Percentiles rank a stretch among this genome's conserved stretches.
These are phyloP conservation scores for Anisodus acutangulus DNA, from an alignment of 257 asterid species.

Conservation along the genomic window DNA sequence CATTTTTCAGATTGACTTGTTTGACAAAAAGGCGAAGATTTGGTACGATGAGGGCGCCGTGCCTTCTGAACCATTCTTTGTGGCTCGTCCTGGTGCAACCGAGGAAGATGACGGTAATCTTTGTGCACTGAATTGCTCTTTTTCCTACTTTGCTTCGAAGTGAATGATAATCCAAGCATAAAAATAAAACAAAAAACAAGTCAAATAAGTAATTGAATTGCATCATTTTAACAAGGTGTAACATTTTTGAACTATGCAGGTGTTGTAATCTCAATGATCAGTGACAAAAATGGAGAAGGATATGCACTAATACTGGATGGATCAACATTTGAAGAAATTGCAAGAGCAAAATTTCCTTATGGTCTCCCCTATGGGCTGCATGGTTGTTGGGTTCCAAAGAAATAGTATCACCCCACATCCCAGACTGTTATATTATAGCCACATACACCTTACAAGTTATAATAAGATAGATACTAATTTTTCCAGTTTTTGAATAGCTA, in stretches of 20 bases:
- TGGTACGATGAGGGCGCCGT: conserved; percentile 83
- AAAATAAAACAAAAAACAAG: neutral
- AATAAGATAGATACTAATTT: neutral
- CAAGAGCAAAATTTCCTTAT: conserved; percentile 90
- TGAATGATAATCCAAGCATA: neutral
- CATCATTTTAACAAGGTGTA: neutral
- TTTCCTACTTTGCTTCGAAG: neutral
- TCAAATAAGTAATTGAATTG: neutral
- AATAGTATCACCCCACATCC: conserved; percentile 4
- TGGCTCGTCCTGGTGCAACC: conserved; percentile 81
- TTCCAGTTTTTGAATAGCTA: neutral
- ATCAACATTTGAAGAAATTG: conserved; percentile 84
- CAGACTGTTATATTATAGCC: neutral
- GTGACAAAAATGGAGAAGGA: conserved; percentile 85
- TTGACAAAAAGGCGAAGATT: conserved; percentile 79
- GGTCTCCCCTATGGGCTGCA: conserved; percentile 97
- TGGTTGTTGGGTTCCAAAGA: conserved; percentile 94
- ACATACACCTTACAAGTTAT: neutral
- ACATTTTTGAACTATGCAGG: conserved; percentile 49
- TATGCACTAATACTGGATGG: conserved; percentile 85
- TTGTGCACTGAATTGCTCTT: neutral
- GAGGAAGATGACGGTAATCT: conserved; percentile 90
- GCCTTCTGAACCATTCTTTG: conserved; percentile 94
- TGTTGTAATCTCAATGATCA: conserved; percentile 78
- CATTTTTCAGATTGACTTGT: conserved; percentile 42